A percentile compares a stretch with the other conserved stretches of the same genome.
Evolutionary conservation across 169 alveolate species (phyloP).

Genomic region (Eimeria tenella): DNA sequence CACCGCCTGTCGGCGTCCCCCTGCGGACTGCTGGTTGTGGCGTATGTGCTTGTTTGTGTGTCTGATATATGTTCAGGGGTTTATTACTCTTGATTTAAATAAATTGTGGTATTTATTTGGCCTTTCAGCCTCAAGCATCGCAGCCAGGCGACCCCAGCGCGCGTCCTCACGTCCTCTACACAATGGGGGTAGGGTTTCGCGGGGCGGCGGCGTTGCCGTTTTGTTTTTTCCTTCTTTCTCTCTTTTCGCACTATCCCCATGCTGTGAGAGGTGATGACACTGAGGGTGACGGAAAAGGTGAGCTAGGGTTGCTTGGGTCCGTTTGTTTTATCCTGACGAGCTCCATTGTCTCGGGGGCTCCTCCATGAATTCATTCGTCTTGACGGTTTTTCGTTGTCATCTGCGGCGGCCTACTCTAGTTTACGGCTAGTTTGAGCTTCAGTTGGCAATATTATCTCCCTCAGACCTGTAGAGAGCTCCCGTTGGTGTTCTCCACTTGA

Average conservation of each 20-base stretch:
- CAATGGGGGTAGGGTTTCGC: neutral
- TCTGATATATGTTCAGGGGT: neutral
- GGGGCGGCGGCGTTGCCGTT: constrained; percentile 13
- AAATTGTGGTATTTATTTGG: neutral
- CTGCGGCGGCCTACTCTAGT: no score
- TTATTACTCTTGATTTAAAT: neutral
- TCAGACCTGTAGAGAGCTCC: no score
- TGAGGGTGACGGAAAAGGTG: constrained; percentile 40
- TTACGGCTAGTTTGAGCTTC: no score
- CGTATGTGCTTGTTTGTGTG: neutral
- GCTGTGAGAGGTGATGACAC: neutral
- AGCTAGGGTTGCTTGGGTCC: neutral
- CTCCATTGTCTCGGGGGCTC: neutral
- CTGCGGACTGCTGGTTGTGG: neutral
- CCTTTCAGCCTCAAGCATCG: neutral
- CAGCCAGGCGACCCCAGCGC: neutral
- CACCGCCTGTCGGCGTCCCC: constrained; percentile 58
- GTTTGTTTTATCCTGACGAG: neutral
- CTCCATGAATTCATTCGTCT: neutral
- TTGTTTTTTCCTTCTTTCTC: neutral
- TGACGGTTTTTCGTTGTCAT: no score
- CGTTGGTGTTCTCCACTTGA: no score
- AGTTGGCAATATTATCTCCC: no score
- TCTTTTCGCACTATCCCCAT: neutral
- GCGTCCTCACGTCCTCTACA: neutral